Evolutionary conservation across 2,329 filamentous ascomycete genomes (phyloP), one percentile per base, ranked within the genome.

Genomic region (Penicillium sp.): DNA sequence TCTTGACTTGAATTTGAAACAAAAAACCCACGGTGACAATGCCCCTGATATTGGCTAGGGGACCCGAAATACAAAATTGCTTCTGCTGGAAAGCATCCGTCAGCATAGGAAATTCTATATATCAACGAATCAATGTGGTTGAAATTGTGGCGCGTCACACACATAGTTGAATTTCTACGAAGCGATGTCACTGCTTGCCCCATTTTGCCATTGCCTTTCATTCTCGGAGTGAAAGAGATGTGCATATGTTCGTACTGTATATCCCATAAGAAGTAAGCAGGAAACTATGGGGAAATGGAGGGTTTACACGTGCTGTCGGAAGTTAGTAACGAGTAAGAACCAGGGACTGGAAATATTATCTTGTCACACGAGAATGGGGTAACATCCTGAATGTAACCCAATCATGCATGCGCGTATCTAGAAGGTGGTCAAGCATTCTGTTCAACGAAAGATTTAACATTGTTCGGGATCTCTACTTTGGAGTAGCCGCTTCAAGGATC

Each of bases 311-410:
- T 27, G 33, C 5, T 42, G 47, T 50, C 14, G 23, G 48, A n/a
- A 11, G 13, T 37, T 50, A 27, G 14, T 39, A 50, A 42, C 10
- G 10, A 19, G 33, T 27, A n/a, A 27, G 14, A 13, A 13, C 7
- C 14, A n/a, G 23, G 13, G 37, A n/a, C 48, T 53, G 37, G 49
- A 54, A 42, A 61, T 54, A 39, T 46, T 13, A 45, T 25, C 54
- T 44, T 27, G 52, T 63, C 61, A 60, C 35, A 44, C 55, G 54
- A 27, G 14, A 25, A 55, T 51, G 53, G 42, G 37, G 43, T 60
- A 63, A 63, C 60, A 51, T 60, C 49, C 62, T 58, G 63, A 66
- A 62, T 66, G 62, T 59, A 66, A 66, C 62, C 62, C 43, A 61
- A 33, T 31, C n/a, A n/a, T 37, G 33, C 35, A 47, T 27, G 19